phyloP scores from a whole-genome alignment of 768 basidiomycete genomes.

The Lactifluus echinatus region DNA sequence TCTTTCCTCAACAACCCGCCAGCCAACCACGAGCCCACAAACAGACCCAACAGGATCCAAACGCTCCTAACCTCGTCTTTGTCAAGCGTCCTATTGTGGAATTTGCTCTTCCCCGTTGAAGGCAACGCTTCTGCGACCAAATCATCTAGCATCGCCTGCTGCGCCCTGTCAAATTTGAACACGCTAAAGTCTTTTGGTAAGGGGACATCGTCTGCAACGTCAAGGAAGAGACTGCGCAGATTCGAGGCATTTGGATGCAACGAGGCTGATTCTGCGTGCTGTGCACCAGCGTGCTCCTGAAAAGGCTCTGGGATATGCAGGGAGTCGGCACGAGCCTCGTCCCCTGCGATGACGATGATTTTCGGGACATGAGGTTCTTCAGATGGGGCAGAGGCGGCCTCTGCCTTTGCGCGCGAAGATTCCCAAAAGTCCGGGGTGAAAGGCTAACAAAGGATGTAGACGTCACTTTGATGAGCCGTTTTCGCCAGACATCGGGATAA shows the following conservation, averaged over 20 bases:
- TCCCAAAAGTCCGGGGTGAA: slow-evolving; percentile 52
- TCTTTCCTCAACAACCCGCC: slow-evolving; percentile 28
- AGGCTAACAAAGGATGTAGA: slow-evolving; percentile 34
- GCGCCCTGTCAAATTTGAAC: not conserved
- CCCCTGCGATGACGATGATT: slow-evolving; percentile 42
- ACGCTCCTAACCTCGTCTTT: slow-evolving; percentile 39
- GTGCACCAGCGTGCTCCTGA: slow-evolving; percentile 19
- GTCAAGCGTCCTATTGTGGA: slow-evolving; percentile 30
- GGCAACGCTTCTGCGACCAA: slow-evolving; percentile 12
- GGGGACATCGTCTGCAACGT: slow-evolving; percentile 32
- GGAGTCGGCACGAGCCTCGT: slow-evolving; percentile 40
- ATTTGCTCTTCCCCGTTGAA: not conserved
- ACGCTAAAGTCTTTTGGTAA: slow-evolving; percentile 24
- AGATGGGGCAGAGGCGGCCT: slow-evolving; percentile 21
- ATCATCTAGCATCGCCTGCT: slow-evolving; percentile 11
- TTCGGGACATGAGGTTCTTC: slow-evolving; percentile 33
- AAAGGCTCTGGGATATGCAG: slow-evolving; percentile 32
- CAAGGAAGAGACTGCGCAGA: slow-evolving; percentile 26
- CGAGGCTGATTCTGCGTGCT: not conserved
- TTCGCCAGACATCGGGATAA: slow-evolving; percentile 4
- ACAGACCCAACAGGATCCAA: slow-evolving; percentile 40
- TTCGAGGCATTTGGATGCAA: slow-evolving; percentile 3
- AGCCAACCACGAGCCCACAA: slow-evolving; percentile 41
- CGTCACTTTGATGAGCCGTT: slow-evolving; percentile 6
- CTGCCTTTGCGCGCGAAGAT: slow-evolving; percentile 34